Evolutionary conservation across 495 filamentous ascomycete species (phyloP), one percentile per base, ranked within the genome.

Genomic region (Annulohypoxylon maeteangense): DNA sequence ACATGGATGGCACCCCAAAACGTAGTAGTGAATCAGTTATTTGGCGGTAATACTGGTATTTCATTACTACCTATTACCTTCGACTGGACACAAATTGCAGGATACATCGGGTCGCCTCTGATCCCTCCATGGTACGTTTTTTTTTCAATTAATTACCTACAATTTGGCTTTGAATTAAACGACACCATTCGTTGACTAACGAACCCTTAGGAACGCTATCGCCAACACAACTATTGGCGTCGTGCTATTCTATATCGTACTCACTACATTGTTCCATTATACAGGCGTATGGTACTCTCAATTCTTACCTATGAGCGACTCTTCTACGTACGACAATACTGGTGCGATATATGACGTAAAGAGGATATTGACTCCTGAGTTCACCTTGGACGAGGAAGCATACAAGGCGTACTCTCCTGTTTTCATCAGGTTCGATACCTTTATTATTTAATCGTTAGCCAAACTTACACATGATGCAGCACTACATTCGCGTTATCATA

Each of bases 11-110:
- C 79, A 2, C 88, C 88, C 4, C 76, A 88, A 27, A 92, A 87
- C 64, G 84, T 88, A 0, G 84, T 92, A 7, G 80, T 92, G 38
- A 92, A 92, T 63, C 90, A 92, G 74, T 64, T 93, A 8, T 92
- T 92, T 74, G 90, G 90, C 0, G 87, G 87, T 55, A 76, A 75
- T 8, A 90, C 89, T 2, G 90, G 90, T 0, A 71, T 93, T 20
- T 88, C 86, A 0, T 56, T 90, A 31, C 65, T 89, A 6, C 88
- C 88, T 10, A 84, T 90, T 45, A 90, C 87, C 5, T 88, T 90
- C 64, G 87, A 90, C 77, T 91, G 89, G 89, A 89, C 87, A 42
- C 86, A 86, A 29, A 85, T 90, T 50, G 80, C 87, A 2, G 87
- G 87, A 23, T 89, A 84, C 71, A 78, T 87, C 32, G 81, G 82